Base-by-base conservation (phyloP, 495 filamentous ascomycete genomes). In the Aspergillus olivimuriae region DNA sequence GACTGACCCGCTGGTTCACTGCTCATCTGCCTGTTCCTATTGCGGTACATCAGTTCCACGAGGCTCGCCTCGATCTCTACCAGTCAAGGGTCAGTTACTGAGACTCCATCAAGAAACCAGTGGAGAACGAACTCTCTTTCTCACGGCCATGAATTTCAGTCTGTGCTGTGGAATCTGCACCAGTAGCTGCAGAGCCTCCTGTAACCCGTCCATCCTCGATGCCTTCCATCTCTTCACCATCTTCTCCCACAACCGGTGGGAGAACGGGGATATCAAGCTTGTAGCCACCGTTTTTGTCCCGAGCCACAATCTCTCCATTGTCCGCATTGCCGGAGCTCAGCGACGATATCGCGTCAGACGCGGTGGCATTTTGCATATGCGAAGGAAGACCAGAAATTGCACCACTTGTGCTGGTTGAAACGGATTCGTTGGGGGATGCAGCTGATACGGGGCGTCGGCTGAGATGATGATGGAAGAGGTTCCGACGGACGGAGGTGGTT, bases 251-350 rank as follows among this genome's bases (percentile, higher is more conserved):
- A 18, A 74, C 58, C 19, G 61, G 52, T 34, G 69, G 73, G n/a
- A 76, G 42, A 1, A 76, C 61, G 2, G 84, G 85, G 41, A 86
- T 77, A 39, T 78, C 80, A n/a, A 90, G 56, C 51, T 84, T 78
- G 48, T 85, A 83, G 39, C 79, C 76, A 32, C 89, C 89, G 58
- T 85, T 81, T 57, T 81, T 70, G 59, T 92, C 81, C 49, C 82
- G 73, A 11, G 86, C 78, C 7, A 91, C 80, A 24, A 94, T 89
- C 26, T 89, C 87, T 28, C 71, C 72, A 3, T 73, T 72, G 22
- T 79, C 74, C 50, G 68, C 39, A 53, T 69, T 15, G 15, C 61
- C 60, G 6, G 56, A 41, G 26, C 58, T 57, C 20, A 68, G 54
- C 15, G 61, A 46, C 19, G 62, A 62, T 3, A 58, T 58, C 3